These are phyloP conservation scores for Aureobasidium sp. DNA, from an alignment of 2,329 filamentous ascomycete species.

Conservation along the genomic window DNA sequence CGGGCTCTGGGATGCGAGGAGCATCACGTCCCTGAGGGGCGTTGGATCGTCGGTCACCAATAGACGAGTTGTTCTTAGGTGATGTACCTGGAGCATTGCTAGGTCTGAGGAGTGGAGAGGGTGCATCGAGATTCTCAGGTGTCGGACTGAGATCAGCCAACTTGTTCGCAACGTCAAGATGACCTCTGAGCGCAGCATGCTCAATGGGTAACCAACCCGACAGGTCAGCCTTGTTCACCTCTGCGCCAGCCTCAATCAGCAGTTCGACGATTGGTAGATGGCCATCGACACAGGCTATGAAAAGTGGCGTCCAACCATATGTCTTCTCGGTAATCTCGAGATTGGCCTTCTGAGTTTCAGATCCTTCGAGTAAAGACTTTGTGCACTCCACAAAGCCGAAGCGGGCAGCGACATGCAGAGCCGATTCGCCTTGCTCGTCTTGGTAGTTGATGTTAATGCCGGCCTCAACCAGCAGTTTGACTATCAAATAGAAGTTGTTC, in stretches of 20 bases:
- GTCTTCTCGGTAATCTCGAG: conserved; percentile 72
- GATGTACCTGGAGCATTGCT: conserved; percentile 13
- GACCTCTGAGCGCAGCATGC: conserved; percentile 83
- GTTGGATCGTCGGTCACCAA: conserved; percentile 39
- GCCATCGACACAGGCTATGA: conserved; percentile 86
- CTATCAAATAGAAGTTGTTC: conserved; percentile 76
- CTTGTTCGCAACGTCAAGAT: conserved; percentile 69
- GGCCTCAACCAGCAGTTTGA: conserved; percentile 79
- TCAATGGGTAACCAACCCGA: conserved; percentile 94
- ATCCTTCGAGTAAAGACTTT: conserved; percentile 64
- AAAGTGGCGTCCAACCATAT: conserved; percentile 92
- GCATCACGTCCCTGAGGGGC: conserved; percentile 32
- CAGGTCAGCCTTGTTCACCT: conserved; percentile 66
- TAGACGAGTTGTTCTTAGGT: conserved; percentile 49
- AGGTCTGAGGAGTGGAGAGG: conserved; percentile 22
- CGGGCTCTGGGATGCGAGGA: conserved; percentile 56
- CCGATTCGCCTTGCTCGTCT: conserved; percentile 83
- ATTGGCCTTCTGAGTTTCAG: conserved; percentile 62
- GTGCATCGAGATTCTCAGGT: conserved; percentile 26
- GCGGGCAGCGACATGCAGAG: conserved; percentile 82
- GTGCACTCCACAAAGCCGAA: conserved; percentile 81
- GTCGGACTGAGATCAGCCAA: conserved; percentile 52
- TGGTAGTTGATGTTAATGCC: conserved; percentile 91
- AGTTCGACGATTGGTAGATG: conserved; percentile 67
- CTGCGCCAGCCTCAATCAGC: conserved; percentile 69